phyloP scores from a whole-genome alignment of 495 filamentous ascomycete species.

The Astrocystis sublimbata region DNA sequence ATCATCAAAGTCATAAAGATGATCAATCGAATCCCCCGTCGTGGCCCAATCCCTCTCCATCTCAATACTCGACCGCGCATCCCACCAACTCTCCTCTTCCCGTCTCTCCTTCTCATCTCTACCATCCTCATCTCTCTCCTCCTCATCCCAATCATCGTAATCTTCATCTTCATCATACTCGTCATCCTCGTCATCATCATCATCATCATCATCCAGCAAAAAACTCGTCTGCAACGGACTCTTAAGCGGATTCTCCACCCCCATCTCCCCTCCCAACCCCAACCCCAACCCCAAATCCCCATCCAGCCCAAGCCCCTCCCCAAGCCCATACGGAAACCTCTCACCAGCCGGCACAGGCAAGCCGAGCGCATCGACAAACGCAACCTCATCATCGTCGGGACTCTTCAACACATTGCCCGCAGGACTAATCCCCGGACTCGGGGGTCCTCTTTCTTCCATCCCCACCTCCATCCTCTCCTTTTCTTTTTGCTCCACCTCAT shows the following conservation, averaged over 20 bases:
- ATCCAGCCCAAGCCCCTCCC: no score
- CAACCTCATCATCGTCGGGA: slow-evolving; percentile 21
- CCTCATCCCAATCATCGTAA: background rate
- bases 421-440: no score
- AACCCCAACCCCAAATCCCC: no score
- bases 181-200: background rate
- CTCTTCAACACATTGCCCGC: background rate
- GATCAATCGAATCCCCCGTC: background rate
- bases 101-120: slow-evolving; percentile 1
- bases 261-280: background rate
- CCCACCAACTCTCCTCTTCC: background rate
- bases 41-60: background rate
- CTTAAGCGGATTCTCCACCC: slow-evolving; percentile 12
- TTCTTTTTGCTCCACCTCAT: no score
- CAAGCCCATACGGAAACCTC: no score
- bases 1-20: background rate
- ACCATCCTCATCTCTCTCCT: slow-evolving; percentile 2
- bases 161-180: background rate
- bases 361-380: background rate
- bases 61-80: background rate
- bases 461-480: no score
- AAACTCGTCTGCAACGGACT: slow-evolving; percentile 27
- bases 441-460: no score
- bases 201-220: slow-evolving; percentile 22
- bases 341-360: background rate